Base-by-base conservation (phyloP, 192 early-diverging fungal genomes). In the Umbelopsis sp. region DNA sequence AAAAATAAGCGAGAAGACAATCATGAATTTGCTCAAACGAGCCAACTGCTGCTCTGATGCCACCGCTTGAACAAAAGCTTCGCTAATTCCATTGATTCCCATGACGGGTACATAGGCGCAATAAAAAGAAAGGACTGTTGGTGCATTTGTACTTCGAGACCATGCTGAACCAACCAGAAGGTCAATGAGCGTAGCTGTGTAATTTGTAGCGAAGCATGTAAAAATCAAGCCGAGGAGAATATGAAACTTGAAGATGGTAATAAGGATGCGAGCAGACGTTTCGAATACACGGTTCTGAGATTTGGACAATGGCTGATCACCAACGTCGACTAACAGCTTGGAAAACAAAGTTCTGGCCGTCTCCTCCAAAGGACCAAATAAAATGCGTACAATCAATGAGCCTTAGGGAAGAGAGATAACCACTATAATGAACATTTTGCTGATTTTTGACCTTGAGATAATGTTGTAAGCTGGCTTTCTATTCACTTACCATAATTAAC, bases 301-400 rank as follows among this genome's bases (percentile, higher is more conserved):
- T 29, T 22, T 56, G 24, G 22, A 65, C 52, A 62, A 34, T 22
- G 75, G 66, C 17, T 62, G 73, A 20, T 68, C 69, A 10, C 45
- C 49, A 70, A 79, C 65, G 21, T 74, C 45, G 47, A 77, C 71
- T 45, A 91, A 74, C 8, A 91, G 77, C 72, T 87, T 89, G 41
- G 94, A 91, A 77, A 99, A 98, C 47, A 92, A 83, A 7, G 92
- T 91, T 31, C 97, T 85, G 31, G 88, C 85, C 2, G 91, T 93
- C 76, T 99, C 97, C 76, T 99, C 97, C 12, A 99, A 70, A 0
- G 97, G 97, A 65, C 93, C 91, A 74, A 99, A 98, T 6, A 99
- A 70, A 44, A 99, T 90, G 26, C 96, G 84, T 0, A 91, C 94
- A 50, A 97, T 84, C 29, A 97, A 79, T 0, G 96, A 98, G 4